Conservation (phyloP, 306 rosid genomes). For the Phaseolus lunatus region DNA sequence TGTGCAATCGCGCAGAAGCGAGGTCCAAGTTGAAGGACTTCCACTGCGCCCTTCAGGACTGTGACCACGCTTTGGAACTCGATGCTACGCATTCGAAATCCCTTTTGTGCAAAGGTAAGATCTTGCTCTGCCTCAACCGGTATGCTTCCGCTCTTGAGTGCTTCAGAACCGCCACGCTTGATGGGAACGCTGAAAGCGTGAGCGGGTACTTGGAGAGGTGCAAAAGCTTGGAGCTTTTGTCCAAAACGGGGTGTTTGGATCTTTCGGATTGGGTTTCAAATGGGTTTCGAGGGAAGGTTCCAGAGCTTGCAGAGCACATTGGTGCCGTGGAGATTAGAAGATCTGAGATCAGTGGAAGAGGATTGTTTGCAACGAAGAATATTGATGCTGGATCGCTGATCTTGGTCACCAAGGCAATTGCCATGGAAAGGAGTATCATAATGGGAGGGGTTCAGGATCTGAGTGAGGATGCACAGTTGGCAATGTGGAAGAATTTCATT, state of each 20-base stretch:
- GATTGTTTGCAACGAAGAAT: constrained; percentile 70
- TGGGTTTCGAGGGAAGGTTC: constrained; percentile 66
- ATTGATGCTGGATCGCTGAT: constrained; percentile 76
- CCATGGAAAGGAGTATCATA: constrained; percentile 73
- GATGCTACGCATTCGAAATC: constrained; percentile 80
- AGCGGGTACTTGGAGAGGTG: constrained; percentile 74
- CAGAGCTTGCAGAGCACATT: constrained; percentile 76
- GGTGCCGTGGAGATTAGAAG: constrained; percentile 70
- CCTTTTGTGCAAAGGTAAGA: constrained; percentile 83
- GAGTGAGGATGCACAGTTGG: constrained; percentile 78
- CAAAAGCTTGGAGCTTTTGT: constrained; percentile 70
- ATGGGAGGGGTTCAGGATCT: constrained; percentile 58
- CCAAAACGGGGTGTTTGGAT: constrained; percentile 73
- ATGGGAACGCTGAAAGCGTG: constrained; percentile 57
- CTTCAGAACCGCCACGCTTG: constrained; percentile 62
- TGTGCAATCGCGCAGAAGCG: constrained; percentile 85
- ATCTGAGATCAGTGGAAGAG: constrained; percentile 81
- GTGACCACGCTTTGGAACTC: constrained; percentile 68
- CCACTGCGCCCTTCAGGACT: constrained; percentile 63
- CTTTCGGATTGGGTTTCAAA: constrained; percentile 80
- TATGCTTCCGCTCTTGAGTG: constrained; percentile 70
- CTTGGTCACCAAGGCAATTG: constrained; percentile 72
- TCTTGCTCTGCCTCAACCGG: constrained; percentile 67
- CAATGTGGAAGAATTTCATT: constrained; percentile 88
- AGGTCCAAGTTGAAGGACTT: constrained; percentile 64